Evolutionary conservation across 495 filamentous ascomycete genomes (phyloP).

Genomic region (Podospora pseudoanserina): DNA sequence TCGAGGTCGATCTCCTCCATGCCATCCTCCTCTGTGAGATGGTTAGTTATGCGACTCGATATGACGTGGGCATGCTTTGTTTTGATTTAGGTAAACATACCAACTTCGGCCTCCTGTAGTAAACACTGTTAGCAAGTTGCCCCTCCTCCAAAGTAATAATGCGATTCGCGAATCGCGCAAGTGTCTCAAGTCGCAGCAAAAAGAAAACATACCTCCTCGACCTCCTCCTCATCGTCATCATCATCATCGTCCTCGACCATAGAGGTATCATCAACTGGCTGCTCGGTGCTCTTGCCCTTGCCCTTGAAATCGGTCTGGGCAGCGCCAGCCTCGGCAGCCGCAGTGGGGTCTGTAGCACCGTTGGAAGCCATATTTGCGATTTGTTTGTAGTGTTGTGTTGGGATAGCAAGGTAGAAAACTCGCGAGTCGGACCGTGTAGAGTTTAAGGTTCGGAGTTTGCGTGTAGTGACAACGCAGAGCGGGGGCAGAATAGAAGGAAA

Average conservation of each 20-base stretch:
- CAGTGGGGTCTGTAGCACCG: slow-evolving; percentile 32
- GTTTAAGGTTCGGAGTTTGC: neutral
- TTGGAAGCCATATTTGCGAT: slow-evolving; percentile 38
- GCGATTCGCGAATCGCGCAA: slow-evolving; percentile 1
- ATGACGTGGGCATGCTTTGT: neutral
- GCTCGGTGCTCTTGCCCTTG: slow-evolving; percentile 55
- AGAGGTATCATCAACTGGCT: slow-evolving; percentile 51
- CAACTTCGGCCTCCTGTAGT: slow-evolving; percentile 39
- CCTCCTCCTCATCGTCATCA: slow-evolving; percentile 59
- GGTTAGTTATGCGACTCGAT: neutral
- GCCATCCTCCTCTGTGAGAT: slow-evolving; percentile 67
- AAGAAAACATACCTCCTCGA: slow-evolving; percentile 53
- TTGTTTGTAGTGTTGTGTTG: slow-evolving; percentile 3
- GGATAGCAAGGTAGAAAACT: neutral
- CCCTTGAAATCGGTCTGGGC: slow-evolving; percentile 37
- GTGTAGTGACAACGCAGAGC: neutral
- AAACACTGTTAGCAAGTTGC: slow-evolving; percentile 21
- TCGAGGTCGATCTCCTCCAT: slow-evolving; percentile 83
- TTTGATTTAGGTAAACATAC: slow-evolving; percentile 29
- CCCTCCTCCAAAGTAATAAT: neutral
- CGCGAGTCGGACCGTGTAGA: slow-evolving; percentile 1
- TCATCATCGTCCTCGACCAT: slow-evolving; percentile 69
- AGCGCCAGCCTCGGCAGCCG: slow-evolving; percentile 32
- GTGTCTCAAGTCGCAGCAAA: neutral
- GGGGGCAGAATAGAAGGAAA: slow-evolving; percentile 7